These are phyloP conservation scores for Pseudogymnoascus sp. DNA, from an alignment of 2,329 filamentous ascomycete species.

Conservation along the genomic window DNA sequence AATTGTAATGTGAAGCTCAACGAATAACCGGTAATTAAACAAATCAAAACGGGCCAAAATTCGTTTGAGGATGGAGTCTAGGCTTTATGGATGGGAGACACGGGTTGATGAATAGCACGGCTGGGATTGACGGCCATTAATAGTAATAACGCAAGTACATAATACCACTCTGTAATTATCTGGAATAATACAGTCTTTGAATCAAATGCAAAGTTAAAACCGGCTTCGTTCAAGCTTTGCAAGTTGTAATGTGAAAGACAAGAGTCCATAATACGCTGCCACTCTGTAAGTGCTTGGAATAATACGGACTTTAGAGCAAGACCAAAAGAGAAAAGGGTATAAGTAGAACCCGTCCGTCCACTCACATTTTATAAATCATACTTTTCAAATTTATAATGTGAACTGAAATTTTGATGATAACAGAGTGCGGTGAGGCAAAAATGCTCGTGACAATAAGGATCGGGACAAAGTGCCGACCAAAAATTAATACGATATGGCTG, in stretches of 20 bases:
- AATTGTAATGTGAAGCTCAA: conserved; percentile 3
- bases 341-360: no score
- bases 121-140: conserved; percentile 3
- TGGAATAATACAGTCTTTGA: conserved; percentile 6
- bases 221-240: not conserved
- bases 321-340: no score
- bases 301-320: not conserved
- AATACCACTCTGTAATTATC: conserved; percentile 8
- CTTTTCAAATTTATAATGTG: not conserved
- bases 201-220: not conserved
- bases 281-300: not conserved
- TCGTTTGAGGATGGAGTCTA: not conserved
- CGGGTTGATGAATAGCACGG: conserved; percentile 6
- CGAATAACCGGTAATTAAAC: not conserved
- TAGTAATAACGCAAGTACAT: conserved; percentile 2
- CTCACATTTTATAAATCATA: not conserved
- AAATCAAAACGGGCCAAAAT: not conserved
- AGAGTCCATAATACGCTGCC: not conserved
- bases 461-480: not conserved
- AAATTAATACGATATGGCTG: not conserved
- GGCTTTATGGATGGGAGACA: not conserved
- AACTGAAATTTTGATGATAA: not conserved
- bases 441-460: not conserved
- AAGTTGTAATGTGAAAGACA: not conserved
- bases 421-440: not conserved